These are phyloP conservation scores for Mortierella sp. DNA, from an alignment of 371 early-diverging fungal species.

Conservation along the genomic window DNA sequence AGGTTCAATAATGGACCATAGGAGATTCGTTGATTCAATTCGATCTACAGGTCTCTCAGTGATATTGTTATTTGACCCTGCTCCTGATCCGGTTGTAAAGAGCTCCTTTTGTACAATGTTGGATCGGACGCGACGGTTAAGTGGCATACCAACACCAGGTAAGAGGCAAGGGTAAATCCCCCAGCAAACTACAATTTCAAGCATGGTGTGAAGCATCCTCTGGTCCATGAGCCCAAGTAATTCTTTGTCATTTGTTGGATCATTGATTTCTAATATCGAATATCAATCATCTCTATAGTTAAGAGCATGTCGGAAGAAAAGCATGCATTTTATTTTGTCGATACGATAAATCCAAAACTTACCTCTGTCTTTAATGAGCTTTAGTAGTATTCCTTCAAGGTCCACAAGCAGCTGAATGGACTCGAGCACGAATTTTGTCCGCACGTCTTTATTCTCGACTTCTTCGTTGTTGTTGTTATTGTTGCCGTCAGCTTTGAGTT, in stretches of 20 bases:
- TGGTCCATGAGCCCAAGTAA: conserved; percentile 72
- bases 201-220: conserved; percentile 72
- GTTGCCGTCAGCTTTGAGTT: not conserved
- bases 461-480: not conserved
- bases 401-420: conserved; percentile 19
- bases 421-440: conserved; percentile 32
- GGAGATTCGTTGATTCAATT: conserved; percentile 10
- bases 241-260: conserved; percentile 57
- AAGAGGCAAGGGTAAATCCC: conserved; percentile 75
- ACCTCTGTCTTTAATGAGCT: conserved; percentile 39
- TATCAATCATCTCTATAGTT: not conserved
- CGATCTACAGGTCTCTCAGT: conserved; percentile 7
- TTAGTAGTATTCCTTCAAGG: conserved; percentile 27
- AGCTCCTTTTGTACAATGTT: conserved; percentile 55
- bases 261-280: conserved; percentile 28
- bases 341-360: not conserved
- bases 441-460: not conserved
- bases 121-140: conserved; percentile 68
- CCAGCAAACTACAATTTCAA: conserved; percentile 77
- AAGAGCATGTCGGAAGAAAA: too few relatives aligned
- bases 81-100: conserved; percentile 9
- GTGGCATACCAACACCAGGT: conserved; percentile 77
- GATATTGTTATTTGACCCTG: not conserved
- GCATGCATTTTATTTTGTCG: not conserved
- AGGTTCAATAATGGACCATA: conserved; percentile 51